Percentiles rank a stretch among this genome's conserved stretches.
Evolutionary conservation across 306 rosid species (phyloP).

Genomic region (Mimosa pudica): DNA sequence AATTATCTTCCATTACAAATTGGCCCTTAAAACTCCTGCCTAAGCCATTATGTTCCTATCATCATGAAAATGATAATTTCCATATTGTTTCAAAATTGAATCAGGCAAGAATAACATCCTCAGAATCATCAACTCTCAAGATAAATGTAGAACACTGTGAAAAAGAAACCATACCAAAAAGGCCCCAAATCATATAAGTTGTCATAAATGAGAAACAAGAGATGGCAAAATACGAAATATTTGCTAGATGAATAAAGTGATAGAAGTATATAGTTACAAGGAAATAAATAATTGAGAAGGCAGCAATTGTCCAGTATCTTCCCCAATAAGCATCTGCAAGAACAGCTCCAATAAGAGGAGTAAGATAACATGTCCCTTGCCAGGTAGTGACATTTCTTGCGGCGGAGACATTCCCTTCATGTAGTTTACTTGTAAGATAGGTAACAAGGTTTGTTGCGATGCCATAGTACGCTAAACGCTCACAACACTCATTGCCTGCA

Average conservation of each 20-base stretch:
- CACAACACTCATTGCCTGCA: slow-evolving; percentile 91
- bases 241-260: slow-evolving; percentile 13
- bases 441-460: slow-evolving; percentile 91
- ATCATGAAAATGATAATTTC: not conserved
- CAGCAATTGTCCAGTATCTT: slow-evolving; percentile 96
- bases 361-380: slow-evolving; percentile 97
- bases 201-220: not conserved
- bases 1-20: not conserved
- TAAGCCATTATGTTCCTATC: not conserved
- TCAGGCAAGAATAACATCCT: not conserved
- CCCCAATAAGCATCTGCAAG: slow-evolving; percentile 98
- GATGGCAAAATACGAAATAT: slow-evolving; percentile 15
- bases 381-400: slow-evolving; percentile 96
- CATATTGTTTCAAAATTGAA: not conserved
- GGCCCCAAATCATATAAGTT: not conserved
- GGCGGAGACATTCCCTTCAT: slow-evolving; percentile 86
- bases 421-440: slow-evolving; percentile 82
- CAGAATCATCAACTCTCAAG: not conserved
- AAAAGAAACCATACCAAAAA: slow-evolving; percentile 13
- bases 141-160: not conserved
- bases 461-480: slow-evolving; percentile 94
- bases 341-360: slow-evolving; percentile 96
- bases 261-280: slow-evolving; percentile 52
- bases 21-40: not conserved
- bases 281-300: slow-evolving; percentile 77